Conservation (phyloP, 805 yeast genomes). For the Wickerhamiella cacticola region DNA sequence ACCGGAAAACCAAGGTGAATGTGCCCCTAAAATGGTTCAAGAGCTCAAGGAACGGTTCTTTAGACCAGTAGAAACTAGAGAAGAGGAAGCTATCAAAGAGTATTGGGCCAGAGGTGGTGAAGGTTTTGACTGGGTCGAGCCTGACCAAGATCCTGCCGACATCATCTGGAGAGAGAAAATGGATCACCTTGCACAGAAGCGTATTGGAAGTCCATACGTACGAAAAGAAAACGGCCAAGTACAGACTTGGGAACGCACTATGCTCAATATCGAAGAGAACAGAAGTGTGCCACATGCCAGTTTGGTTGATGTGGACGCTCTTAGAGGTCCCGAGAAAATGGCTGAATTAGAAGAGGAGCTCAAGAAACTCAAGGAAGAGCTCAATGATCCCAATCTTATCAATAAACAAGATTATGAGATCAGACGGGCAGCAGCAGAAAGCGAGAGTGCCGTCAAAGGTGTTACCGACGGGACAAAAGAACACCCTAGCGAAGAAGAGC, state of each 20-base stretch:
- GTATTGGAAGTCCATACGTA: slow-evolving; percentile 21
- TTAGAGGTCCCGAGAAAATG: slow-evolving; percentile 13
- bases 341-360: slow-evolving; percentile 13
- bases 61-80: slow-evolving; percentile 40
- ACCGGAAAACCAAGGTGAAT: slow-evolving; percentile 34
- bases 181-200: slow-evolving; percentile 21
- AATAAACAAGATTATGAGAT: neutral
- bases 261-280: slow-evolving; percentile 19
- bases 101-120: slow-evolving; percentile 83
- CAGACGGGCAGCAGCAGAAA: neutral
- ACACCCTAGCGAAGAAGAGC: too few relatives aligned
- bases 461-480: too few relatives aligned
- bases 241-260: slow-evolving; percentile 24
- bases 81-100: slow-evolving; percentile 59
- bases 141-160: slow-evolving; percentile 82
- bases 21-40: slow-evolving; percentile 25
- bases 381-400: slow-evolving; percentile 1
- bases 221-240: slow-evolving; percentile 19
- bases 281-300: slow-evolving; percentile 28
- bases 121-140: slow-evolving; percentile 81
- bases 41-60: slow-evolving; percentile 29
- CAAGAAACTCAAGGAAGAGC: slow-evolving; percentile 17
- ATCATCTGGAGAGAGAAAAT: slow-evolving; percentile 26
- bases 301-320: slow-evolving; percentile 23
- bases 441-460: neutral